These are phyloP conservation scores for Lasiosphaeria ovina DNA, from an alignment of 495 filamentous ascomycete genomes.

Conservation along the genomic window DNA sequence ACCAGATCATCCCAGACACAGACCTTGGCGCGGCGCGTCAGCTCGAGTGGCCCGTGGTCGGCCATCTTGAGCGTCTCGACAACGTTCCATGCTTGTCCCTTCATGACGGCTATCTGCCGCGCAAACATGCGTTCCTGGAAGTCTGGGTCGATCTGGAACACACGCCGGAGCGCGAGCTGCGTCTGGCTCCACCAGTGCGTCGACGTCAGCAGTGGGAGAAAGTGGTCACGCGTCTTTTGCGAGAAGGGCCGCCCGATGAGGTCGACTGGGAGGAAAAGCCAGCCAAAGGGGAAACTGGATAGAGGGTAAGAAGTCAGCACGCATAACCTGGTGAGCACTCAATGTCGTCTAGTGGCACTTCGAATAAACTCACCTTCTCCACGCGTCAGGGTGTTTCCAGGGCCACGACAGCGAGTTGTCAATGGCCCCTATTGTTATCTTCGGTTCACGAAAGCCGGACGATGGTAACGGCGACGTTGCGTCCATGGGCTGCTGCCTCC, in stretches of 20 bases:
- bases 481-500: conserved; percentile 79
- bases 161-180: conserved; percentile 73
- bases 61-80: conserved; percentile 91
- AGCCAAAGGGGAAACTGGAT: conserved; percentile 89
- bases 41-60: conserved; percentile 90
- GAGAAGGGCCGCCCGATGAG: conserved; percentile 96
- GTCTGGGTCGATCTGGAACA: conserved; percentile 89
- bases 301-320: conserved; percentile 8
- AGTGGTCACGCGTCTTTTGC: conserved; percentile 86
- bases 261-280: conserved; percentile 95
- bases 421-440: conserved; percentile 83
- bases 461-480: conserved; percentile 60
- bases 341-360: background rate
- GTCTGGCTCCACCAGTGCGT: conserved; percentile 97
- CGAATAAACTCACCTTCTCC: conserved; percentile 46
- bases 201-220: conserved; percentile 88
- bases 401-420: conserved; percentile 98
- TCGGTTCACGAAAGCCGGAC: conserved; percentile 52
- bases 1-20: conserved; percentile 98
- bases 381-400: conserved; percentile 97
- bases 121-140: conserved; percentile 99
- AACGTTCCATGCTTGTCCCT: conserved; percentile 98
- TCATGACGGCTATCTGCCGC: conserved; percentile 95
- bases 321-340: background rate
- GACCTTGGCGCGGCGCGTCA: conserved; percentile 84